Percentiles rank a stretch among this genome's conserved stretches.
phyloP scores from a whole-genome alignment of 345 rosid genomes.

The Dipteronia sinensis region DNA sequence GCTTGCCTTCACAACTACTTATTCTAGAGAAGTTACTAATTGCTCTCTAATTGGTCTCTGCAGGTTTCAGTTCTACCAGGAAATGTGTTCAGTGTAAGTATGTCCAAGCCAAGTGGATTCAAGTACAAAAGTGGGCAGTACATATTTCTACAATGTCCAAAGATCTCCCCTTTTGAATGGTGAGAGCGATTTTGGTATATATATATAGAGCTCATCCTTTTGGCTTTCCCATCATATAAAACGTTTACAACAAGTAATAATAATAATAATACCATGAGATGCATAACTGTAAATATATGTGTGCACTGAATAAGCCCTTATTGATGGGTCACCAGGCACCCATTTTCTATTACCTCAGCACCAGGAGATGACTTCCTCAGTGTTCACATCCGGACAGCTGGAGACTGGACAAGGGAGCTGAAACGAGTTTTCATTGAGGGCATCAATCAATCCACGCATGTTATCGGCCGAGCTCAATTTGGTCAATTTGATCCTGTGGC shows the following conservation, averaged over 20 bases:
- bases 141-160: constrained; percentile 84
- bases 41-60: constrained; percentile 6
- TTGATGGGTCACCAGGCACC: constrained; percentile 60
- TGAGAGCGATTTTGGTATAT: constrained; percentile 25
- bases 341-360: constrained; percentile 92
- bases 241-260: not conserved
- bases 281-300: not conserved
- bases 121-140: constrained; percentile 96
- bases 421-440: constrained; percentile 63
- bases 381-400: constrained; percentile 85
- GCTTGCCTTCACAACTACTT: not conserved
- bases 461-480: constrained; percentile 65
- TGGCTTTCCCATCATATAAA: not conserved
- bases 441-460: constrained; percentile 43
- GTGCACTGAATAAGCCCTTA: not conserved
- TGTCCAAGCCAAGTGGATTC: constrained; percentile 92
- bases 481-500: constrained; percentile 42
- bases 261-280: not conserved
- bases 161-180: constrained; percentile 89
- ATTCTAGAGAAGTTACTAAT: not conserved
- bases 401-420: constrained; percentile 95
- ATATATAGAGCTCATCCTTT: not conserved
- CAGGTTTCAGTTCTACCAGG: constrained; percentile 92
- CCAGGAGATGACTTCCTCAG: constrained; percentile 85
- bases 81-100: constrained; percentile 71